Conservation (phyloP, 2,329 filamentous ascomycete genomes). For the Beauveria sp. region DNA sequence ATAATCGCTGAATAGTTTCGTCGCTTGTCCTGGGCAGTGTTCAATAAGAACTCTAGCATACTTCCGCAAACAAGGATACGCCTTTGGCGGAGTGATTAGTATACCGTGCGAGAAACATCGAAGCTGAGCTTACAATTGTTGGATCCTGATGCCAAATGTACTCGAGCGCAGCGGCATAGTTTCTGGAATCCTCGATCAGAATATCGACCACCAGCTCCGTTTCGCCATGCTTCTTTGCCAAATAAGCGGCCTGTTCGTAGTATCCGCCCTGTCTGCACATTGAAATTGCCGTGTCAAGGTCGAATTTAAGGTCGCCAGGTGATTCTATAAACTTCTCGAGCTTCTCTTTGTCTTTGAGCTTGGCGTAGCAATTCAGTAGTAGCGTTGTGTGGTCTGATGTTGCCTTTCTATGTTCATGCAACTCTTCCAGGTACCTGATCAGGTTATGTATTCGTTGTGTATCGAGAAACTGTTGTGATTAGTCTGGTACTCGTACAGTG, state of each 20-base stretch:
- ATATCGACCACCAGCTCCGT: conserved; percentile 93
- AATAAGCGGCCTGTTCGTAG: conserved; percentile 90
- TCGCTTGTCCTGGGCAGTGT: conserved; percentile 75
- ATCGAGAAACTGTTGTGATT: conserved; percentile 65
- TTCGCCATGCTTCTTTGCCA: conserved; percentile 90
- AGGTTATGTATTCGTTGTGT: conserved; percentile 96
- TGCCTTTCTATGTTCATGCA: conserved; percentile 88
- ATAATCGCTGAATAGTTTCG: conserved; percentile 86
- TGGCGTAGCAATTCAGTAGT: conserved; percentile 93
- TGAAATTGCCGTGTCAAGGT: conserved; percentile 90
- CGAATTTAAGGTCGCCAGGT: conserved; percentile 89
- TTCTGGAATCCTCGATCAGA: conserved; percentile 88
- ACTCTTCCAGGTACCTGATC: conserved; percentile 92
- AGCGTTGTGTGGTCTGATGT: conserved; percentile 94
- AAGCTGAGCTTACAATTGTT: conserved; percentile 49
- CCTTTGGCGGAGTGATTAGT: conserved; percentile 35
- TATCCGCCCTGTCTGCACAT: conserved; percentile 98
- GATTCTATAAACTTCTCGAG: conserved; percentile 95
- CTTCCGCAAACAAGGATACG: conserved; percentile 86
- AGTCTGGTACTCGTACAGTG: conserved; percentile 14
- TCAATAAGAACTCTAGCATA: conserved; percentile 88
- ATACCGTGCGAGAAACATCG: background rate
- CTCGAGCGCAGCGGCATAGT: conserved; percentile 78
- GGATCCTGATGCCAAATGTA: conserved; percentile 88
- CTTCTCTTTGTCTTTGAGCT: conserved; percentile 94